A percentile compares a stretch with the other conserved stretches of the same genome.
These are phyloP conservation scores for Syzygium aqueum DNA, from an alignment of 345 rosid species.

Conservation along the genomic window DNA sequence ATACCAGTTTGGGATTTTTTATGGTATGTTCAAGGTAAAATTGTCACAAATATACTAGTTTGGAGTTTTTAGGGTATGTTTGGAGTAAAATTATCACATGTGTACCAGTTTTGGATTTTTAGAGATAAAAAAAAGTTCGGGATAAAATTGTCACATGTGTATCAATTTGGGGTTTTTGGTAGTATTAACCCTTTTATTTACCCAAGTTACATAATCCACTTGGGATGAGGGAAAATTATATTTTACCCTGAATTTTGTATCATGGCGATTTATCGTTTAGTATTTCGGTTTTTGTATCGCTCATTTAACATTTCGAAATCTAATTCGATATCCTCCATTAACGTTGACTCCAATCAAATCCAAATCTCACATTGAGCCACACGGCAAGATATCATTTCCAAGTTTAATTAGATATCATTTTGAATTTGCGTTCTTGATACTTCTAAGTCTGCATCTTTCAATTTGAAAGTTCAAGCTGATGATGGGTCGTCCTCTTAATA, in stretches of 20 bases:
- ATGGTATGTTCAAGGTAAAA: too few relatives aligned
- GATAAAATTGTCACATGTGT: too few relatives aligned
- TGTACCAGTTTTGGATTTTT: too few relatives aligned
- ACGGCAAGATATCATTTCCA: too few relatives aligned
- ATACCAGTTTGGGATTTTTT: too few relatives aligned
- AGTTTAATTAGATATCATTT: neutral
- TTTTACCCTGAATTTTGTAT: fast-evolving
- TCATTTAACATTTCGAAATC: neutral
- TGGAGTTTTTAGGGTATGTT: too few relatives aligned
- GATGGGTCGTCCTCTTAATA: too few relatives aligned
- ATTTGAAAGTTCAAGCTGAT: neutral
- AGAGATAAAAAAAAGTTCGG: too few relatives aligned
- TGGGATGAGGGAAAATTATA: neutral
- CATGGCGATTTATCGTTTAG: fast-evolving
- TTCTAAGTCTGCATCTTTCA: neutral
- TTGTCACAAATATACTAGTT: too few relatives aligned
- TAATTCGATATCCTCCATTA: fast-evolving
- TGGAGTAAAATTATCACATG: too few relatives aligned
- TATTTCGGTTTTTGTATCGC: fast-evolving
- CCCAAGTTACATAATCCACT: neutral
- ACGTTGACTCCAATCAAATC: neutral
- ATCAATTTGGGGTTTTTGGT: too few relatives aligned
- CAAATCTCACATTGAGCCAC: neutral
- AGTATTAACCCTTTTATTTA: too few relatives aligned
- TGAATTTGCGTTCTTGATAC: neutral